phyloP scores from a whole-genome alignment of 768 basidiomycete genomes.

The Rhodotorula sphaerocarpa region DNA sequence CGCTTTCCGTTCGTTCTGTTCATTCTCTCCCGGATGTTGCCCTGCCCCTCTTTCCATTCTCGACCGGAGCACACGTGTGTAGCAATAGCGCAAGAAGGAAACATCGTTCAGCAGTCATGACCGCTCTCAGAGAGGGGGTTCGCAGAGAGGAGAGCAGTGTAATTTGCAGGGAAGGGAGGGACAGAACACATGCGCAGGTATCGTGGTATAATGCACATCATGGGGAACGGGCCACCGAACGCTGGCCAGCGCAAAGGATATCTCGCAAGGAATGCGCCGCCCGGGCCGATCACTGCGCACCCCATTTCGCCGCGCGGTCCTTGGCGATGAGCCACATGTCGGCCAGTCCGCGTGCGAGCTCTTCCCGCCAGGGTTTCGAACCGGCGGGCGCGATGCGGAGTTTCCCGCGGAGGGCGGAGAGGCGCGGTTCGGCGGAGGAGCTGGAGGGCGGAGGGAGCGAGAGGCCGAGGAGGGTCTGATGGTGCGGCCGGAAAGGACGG shows the following conservation, averaged over 20 bases:
- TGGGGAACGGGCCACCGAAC: too few relatives aligned
- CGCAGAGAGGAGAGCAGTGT: too few relatives aligned
- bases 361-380: conserved; percentile 39
- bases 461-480: conserved; percentile 22
- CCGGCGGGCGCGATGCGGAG: conserved; percentile 21
- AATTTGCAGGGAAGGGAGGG: too few relatives aligned
- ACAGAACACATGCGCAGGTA: too few relatives aligned
- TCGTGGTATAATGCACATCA: too few relatives aligned
- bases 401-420: conserved; percentile 3
- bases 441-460: conserved; percentile 17
- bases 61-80: background rate
- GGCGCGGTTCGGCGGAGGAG: conserved; percentile 10
- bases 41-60: background rate
- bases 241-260: too few relatives aligned
- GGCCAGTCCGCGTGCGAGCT: conserved; percentile 40
- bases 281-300: background rate
- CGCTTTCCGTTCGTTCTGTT: background rate
- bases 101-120: too few relatives aligned
- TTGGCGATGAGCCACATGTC: conserved; percentile 43
- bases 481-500: background rate
- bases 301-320: conserved; percentile 11
- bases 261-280: too few relatives aligned
- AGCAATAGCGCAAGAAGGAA: too few relatives aligned
- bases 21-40: background rate
- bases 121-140: too few relatives aligned